A percentile compares a stretch with the other conserved stretches of the same genome.
These are phyloP conservation scores for Coemansia sp. DNA, from an alignment of 192 early-diverging fungal genomes.

Conservation along the genomic window DNA sequence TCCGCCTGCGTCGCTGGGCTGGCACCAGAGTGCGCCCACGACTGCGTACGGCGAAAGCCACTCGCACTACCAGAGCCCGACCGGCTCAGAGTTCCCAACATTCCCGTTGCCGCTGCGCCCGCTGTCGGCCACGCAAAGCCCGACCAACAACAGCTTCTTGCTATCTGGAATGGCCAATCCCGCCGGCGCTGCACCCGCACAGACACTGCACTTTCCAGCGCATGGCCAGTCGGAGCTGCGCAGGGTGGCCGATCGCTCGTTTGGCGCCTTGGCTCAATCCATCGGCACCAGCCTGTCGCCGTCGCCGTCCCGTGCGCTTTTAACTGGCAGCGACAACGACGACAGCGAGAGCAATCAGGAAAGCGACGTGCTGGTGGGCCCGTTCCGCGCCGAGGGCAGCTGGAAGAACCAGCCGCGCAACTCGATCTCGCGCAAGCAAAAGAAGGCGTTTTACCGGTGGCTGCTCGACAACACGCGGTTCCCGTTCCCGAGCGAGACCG, in stretches of 20 bases:
- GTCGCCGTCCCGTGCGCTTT: neutral
- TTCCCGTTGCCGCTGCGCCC: neutral
- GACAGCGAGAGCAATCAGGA: slow-evolving; percentile 7
- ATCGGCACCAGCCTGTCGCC: neutral
- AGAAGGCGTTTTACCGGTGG: slow-evolving; percentile 28
- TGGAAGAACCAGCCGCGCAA: slow-evolving; percentile 40
- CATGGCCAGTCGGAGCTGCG: neutral
- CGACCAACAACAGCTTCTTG: neutral
- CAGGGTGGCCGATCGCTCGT: neutral
- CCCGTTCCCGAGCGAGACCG: slow-evolving; percentile 29
- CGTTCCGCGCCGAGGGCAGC: neutral
- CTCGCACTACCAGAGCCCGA: neutral
- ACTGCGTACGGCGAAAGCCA: neutral
- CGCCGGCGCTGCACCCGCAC: neutral
- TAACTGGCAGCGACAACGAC: neutral
- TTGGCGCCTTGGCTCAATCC: neutral
- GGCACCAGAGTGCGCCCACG: neutral
- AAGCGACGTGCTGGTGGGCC: neutral
- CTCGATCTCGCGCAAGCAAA: slow-evolving; percentile 29
- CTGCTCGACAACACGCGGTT: slow-evolving; percentile 20
- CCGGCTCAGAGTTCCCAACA: neutral
- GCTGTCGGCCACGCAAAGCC: neutral
- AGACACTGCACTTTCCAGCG: too few relatives aligned
- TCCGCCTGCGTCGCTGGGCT: neutral
- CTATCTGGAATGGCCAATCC: neutral